Evolutionary conservation across 2,329 filamentous ascomycete species (phyloP).

Genomic region (Beauveria scarabaeidicola): DNA sequence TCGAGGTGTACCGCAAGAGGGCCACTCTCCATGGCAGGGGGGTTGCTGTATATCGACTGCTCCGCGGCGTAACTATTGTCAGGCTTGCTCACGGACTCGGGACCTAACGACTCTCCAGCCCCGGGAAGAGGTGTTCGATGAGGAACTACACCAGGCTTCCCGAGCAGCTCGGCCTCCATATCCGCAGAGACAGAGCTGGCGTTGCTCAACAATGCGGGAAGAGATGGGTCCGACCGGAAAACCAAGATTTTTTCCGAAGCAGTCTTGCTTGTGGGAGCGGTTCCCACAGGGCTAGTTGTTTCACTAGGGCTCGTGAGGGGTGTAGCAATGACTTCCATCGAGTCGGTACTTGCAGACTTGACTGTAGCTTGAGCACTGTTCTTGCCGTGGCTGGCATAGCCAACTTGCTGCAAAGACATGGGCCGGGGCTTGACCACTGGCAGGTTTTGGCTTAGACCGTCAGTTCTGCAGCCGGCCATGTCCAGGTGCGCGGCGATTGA

Average conservation of each 20-base stretch:
- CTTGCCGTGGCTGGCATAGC: neutral
- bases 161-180: conserved; percentile 50
- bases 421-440: neutral
- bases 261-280: conserved; percentile 31
- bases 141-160: conserved; percentile 38
- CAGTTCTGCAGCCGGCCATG: neutral
- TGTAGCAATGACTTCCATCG: conserved; percentile 38
- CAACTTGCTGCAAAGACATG: conserved; percentile 4
- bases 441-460: neutral
- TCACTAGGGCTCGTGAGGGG: conserved; percentile 49
- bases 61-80: conserved; percentile 38
- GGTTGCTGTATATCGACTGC: conserved; percentile 28
- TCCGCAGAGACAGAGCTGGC: conserved; percentile 58
- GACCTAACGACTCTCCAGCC: conserved; percentile 46
- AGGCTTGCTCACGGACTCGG: conserved; percentile 42
- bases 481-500: conserved; percentile 8
- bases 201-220: conserved; percentile 54
- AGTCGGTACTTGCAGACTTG: conserved; percentile 45
- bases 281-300: conserved; percentile 38
- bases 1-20: conserved; percentile 23
- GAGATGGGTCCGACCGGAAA: conserved; percentile 55
- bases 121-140: conserved; percentile 36
- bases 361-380: conserved; percentile 23
- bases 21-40: conserved; percentile 25
- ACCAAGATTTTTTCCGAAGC: conserved; percentile 38